Conservation (phyloP, 108 stramenopile genomes). For the Pseudonitzschia multiseries region DNA sequence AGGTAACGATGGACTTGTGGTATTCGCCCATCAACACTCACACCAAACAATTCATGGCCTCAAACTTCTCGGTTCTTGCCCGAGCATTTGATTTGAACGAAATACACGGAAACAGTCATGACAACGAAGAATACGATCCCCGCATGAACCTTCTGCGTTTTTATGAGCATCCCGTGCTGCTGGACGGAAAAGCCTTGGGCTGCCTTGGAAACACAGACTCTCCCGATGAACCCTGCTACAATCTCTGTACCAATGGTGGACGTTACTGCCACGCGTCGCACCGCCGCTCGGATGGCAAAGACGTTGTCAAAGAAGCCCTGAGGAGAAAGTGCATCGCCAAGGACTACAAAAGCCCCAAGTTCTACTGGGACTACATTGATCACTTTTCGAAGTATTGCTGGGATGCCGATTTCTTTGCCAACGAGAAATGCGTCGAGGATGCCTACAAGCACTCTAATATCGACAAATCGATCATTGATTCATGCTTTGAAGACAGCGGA, state of each 20-base stretch:
- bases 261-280: constrained; percentile 84
- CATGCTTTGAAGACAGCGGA: constrained; percentile 87
- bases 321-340: constrained; percentile 86
- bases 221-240: constrained; percentile 19
- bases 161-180: constrained; percentile 14
- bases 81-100: constrained; percentile 52
- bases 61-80: constrained; percentile 73
- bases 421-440: constrained; percentile 76
- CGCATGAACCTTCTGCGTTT: constrained; percentile 16
- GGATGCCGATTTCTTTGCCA: constrained; percentile 53
- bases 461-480: constrained; percentile 56
- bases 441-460: constrained; percentile 74
- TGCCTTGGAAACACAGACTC: constrained; percentile 16
- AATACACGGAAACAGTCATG: constrained; percentile 8
- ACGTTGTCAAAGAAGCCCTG: constrained; percentile 85
- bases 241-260: constrained; percentile 91
- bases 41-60: constrained; percentile 58
- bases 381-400: constrained; percentile 71
- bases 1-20: constrained; percentile 90
- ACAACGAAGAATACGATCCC: not conserved
- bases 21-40: constrained; percentile 69
- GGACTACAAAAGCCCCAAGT: constrained; percentile 46
- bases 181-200: constrained; percentile 24
- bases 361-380: constrained; percentile 90
- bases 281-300: constrained; percentile 77